Evolutionary conservation across 2,329 filamentous ascomycete genomes (phyloP), one percentile per base, ranked within the genome.

Genomic region (Epichloe typhina): DNA sequence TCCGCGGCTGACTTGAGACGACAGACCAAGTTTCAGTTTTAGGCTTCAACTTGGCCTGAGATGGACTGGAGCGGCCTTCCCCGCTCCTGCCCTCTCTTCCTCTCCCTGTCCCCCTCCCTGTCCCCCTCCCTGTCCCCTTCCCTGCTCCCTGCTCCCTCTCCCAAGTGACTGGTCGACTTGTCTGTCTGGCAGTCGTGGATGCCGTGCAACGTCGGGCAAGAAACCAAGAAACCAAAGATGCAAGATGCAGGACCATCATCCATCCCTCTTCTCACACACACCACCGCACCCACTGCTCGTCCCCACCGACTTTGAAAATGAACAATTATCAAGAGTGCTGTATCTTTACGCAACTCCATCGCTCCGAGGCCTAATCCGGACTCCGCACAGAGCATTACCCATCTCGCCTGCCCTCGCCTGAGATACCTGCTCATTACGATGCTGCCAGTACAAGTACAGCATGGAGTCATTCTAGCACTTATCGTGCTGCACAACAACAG

Each of bases 171-270:
- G 6, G 39, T 17, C 39, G 9, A 21, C 21, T 37, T 17, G 17
- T 17, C 17, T 17, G 17, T 17, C 8, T 40, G 31, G 36, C 42
- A 49, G 52, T 12, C 42, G 8, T 31, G 3, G 39, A 52, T 52
- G 52, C 42, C 35, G 53, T 55, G 53, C 49, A 47, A 56, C 50
- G 52, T 54, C 51, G 53, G 52, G 49, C 49, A 51, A 51, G 49
- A 33, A 49, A 23, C 36, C 46, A 49, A 43, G 23, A 26, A 26
- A 26, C 23, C 23, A 26, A 31, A 31, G 49, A 53, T 51, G 49
- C 45, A 47, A 47, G 47, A 19, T 51, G 40, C 40, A 49, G 5
- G 21, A 23, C 21, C 21, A 23, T 23, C 21, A 23, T 23, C 21
- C 21, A 23, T 23, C 21, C 23, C 23, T 26, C 23, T 7, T 26